Percentiles rank a stretch among this genome's conserved stretches.
These are phyloP conservation scores for Paracorniculantispora psalliotae DNA, from an alignment of 2,329 filamentous ascomycete species.

Conservation along the genomic window DNA sequence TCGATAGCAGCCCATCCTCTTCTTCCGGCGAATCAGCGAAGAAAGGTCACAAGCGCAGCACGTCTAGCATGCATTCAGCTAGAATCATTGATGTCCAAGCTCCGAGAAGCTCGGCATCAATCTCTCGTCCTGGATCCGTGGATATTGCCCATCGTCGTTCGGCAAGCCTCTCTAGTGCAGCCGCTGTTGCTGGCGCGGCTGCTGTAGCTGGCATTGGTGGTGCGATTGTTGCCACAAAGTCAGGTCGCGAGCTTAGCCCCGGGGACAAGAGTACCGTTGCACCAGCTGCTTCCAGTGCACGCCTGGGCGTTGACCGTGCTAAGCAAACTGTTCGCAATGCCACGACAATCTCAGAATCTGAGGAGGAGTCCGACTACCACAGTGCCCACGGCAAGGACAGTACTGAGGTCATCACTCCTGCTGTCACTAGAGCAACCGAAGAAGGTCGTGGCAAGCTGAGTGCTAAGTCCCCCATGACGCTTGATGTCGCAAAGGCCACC, in stretches of 20 bases:
- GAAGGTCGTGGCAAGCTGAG: background rate
- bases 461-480: background rate
- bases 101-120: slow-evolving; percentile 43
- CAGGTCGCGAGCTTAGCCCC: slow-evolving; percentile 37
- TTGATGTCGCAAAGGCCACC: slow-evolving; percentile 9
- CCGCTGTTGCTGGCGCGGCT: slow-evolving; percentile 27
- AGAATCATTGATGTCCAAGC: slow-evolving; percentile 54
- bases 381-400: slow-evolving; percentile 10
- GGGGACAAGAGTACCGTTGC: slow-evolving; percentile 23
- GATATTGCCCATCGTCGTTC: slow-evolving; percentile 38
- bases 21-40: slow-evolving; percentile 43
- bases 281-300: slow-evolving; percentile 14
- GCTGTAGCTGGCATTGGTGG: slow-evolving; percentile 12
- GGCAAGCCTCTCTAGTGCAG: slow-evolving; percentile 35
- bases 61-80: slow-evolving; percentile 49
- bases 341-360: slow-evolving; percentile 38
- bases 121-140: slow-evolving; percentile 47
- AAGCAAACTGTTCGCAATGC: slow-evolving; percentile 13
- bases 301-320: slow-evolving; percentile 5
- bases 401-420: background rate
- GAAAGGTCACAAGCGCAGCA: slow-evolving; percentile 31
- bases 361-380: slow-evolving; percentile 30
- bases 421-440: background rate
- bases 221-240: background rate
- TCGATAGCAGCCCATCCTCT: slow-evolving; percentile 47